Percentiles rank a stretch among this genome's conserved stretches.
These are phyloP conservation scores for Plantago major DNA, from an alignment of 257 asterid genomes.

Conservation along the genomic window DNA sequence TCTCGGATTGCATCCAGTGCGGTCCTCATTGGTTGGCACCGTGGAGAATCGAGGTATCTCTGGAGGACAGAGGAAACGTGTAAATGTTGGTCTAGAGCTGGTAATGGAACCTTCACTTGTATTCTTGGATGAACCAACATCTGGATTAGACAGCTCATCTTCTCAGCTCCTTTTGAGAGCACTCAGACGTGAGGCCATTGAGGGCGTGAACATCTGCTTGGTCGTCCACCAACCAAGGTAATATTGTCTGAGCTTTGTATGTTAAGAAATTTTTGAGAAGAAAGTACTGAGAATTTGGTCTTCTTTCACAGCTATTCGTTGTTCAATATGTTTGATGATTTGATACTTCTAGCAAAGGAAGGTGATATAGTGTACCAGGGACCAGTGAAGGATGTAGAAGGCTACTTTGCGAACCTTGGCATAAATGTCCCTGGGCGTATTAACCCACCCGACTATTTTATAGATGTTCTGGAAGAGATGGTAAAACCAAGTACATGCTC, in stretches of 20 bases:
- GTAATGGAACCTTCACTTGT: constrained; percentile 95
- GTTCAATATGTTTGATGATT: constrained; percentile 86
- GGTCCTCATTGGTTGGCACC: constrained; percentile 82
- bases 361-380: constrained; percentile 87
- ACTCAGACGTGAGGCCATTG: constrained; percentile 87
- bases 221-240: constrained; percentile 98
- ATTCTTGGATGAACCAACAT: constrained; percentile 89
- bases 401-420: constrained; percentile 60
- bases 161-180: constrained; percentile 91
- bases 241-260: background rate
- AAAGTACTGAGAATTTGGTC: background rate
- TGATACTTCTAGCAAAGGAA: constrained; percentile 90
- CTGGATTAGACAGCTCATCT: constrained; percentile 92
- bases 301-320: constrained; percentile 64
- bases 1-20: constrained; percentile 71
- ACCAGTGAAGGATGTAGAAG: constrained; percentile 71
- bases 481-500: constrained; percentile 49
- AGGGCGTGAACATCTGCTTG: constrained; percentile 90
- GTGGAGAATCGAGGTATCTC: constrained; percentile 93
- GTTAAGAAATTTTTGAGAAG: background rate
- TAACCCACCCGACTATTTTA: constrained; percentile 86
- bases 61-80: constrained; percentile 95
- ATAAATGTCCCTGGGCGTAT: constrained; percentile 76
- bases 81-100: constrained; percentile 90
- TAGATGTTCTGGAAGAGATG: constrained; percentile 86